Percentiles rank a stretch among this genome's conserved stretches.
These are phyloP conservation scores for Prunus padus DNA, from an alignment of 306 rosid species.

Conservation along the genomic window DNA sequence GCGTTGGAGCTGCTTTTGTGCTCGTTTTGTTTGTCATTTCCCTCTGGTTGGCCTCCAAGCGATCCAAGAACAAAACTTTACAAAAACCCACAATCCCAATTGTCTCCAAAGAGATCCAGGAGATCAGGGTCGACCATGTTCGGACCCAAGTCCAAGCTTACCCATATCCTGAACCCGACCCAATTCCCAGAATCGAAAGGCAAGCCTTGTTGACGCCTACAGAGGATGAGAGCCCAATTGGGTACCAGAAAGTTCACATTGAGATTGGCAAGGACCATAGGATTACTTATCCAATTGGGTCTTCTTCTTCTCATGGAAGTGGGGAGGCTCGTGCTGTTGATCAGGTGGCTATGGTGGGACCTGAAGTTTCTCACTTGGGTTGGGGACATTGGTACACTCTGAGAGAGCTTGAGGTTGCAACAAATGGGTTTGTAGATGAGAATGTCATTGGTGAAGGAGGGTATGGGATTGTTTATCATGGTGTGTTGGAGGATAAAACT, in stretches of 20 bases:
- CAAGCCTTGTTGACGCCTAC: constrained; percentile 44
- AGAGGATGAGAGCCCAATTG: constrained; percentile 51
- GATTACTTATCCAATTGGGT: constrained; percentile 63
- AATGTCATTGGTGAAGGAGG: constrained; percentile 91
- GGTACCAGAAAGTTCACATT: constrained; percentile 50
- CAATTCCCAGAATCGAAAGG: constrained; percentile 33
- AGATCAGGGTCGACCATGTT: constrained; percentile 49
- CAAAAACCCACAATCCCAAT: constrained; percentile 51
- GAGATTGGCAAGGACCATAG: constrained; percentile 83
- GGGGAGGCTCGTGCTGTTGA: constrained; percentile 52
- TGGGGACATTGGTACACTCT: constrained; percentile 96
- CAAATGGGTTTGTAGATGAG: constrained; percentile 60
- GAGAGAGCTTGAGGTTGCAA: constrained; percentile 82
- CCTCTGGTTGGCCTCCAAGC: constrained; percentile 58
- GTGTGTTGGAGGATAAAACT: constrained; percentile 58
- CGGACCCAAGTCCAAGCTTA: constrained; percentile 33
- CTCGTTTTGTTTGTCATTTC: constrained; percentile 67
- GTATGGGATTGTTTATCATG: constrained; percentile 84
- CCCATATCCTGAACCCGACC: constrained; percentile 51
- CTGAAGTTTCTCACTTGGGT: constrained; percentile 93
- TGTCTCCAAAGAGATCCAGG: constrained; percentile 76
- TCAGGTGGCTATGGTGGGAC: constrained; percentile 57
- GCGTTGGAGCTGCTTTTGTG: constrained; percentile 71
- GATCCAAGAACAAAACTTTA: constrained; percentile 46
- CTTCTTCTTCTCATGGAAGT: constrained; percentile 49